A percentile compares a stretch with the other conserved stretches of the same genome.
These are phyloP conservation scores for Takakia lepidozioides DNA, from an alignment of 225 moss, liverwort and hornwort species.

Conservation along the genomic window DNA sequence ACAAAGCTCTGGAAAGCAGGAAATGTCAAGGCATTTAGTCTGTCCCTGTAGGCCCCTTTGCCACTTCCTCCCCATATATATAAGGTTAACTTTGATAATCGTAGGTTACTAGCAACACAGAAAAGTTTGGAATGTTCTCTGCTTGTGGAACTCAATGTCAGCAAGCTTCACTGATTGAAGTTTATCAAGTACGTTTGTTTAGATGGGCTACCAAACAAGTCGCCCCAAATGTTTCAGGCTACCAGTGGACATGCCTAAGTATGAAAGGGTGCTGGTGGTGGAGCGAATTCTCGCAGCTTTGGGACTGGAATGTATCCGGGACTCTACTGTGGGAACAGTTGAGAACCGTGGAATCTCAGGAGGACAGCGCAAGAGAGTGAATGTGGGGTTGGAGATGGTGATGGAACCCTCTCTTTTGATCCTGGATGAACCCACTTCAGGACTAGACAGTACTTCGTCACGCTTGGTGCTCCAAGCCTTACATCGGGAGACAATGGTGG, in stretches of 20 bases:
- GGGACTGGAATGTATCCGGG: conserved; percentile 64
- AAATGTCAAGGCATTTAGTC: too few species aligned
- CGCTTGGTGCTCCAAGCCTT: conserved; percentile 81
- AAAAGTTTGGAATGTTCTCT: too few species aligned
- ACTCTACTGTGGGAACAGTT: conserved; percentile 82
- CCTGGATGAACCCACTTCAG: conserved; percentile 91
- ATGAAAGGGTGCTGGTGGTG: conserved; percentile 77
- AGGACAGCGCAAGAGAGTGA: conserved; percentile 90
- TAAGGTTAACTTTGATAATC: too few species aligned
- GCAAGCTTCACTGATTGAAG: too few species aligned
- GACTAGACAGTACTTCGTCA: conserved; percentile 88
- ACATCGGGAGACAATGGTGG: conserved; percentile 82
- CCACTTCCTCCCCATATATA: too few species aligned
- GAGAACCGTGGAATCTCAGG: conserved; percentile 95
- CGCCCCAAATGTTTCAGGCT: conserved; percentile 25
- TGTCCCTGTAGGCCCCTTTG: too few species aligned
- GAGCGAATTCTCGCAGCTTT: conserved; percentile 79
- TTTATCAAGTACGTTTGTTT: too few species aligned
- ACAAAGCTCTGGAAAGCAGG: too few species aligned
- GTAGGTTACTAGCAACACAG: too few species aligned
- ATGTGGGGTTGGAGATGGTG: conserved; percentile 91
- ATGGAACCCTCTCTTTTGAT: conserved; percentile 90
- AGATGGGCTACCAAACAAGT: too few species aligned
- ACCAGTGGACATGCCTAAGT: conserved; percentile 55
- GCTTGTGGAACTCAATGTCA: too few species aligned